Percentiles rank a stretch among this genome's conserved stretches.
Evolutionary conservation across 768 basidiomycete genomes (phyloP).

Genomic region (Trametes elegans): DNA sequence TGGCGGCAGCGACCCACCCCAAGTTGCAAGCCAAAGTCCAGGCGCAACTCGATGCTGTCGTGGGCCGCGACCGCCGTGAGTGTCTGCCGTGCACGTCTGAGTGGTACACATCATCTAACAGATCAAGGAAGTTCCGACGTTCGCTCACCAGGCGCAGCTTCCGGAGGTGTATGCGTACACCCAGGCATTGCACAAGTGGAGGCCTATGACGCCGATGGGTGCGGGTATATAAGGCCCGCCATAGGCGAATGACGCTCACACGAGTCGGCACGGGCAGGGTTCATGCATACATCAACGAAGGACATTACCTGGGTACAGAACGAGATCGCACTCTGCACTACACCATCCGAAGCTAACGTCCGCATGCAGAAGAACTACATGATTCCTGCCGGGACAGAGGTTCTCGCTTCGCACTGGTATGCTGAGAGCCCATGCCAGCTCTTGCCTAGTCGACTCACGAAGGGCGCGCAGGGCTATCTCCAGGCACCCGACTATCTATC

Average conservation of each 20-base stretch:
- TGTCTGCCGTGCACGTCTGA: neutral
- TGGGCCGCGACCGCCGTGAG: conserved; percentile 36
- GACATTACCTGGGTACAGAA: conserved; percentile 57
- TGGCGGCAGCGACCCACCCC: conserved; percentile 39
- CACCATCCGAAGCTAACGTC: neutral
- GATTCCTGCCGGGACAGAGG: conserved; percentile 40
- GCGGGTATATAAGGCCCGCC: neutral
- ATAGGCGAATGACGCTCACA: neutral
- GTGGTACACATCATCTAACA: neutral
- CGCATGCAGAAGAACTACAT: conserved; percentile 32
- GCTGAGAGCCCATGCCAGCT: neutral
- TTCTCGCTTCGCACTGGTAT: conserved; percentile 41
- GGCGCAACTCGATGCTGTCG: conserved; percentile 36
- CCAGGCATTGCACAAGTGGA: conserved; percentile 42
- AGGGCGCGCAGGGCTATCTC: conserved; percentile 29
- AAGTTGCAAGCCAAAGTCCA: conserved; percentile 35
- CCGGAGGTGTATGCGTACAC: conserved; percentile 41
- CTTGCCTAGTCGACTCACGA: neutral
- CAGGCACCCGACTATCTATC: conserved; percentile 33
- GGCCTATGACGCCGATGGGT: conserved; percentile 38
- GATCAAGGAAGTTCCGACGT: conserved; percentile 37
- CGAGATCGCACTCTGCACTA: neutral
- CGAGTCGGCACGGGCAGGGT: conserved; percentile 43
- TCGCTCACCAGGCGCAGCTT: conserved; percentile 37
- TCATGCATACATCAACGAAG: conserved; percentile 61